phyloP scores from a whole-genome alignment of 202 grass and related monocot genomes.

The Bolboschoenoplectus hybrid region DNA sequence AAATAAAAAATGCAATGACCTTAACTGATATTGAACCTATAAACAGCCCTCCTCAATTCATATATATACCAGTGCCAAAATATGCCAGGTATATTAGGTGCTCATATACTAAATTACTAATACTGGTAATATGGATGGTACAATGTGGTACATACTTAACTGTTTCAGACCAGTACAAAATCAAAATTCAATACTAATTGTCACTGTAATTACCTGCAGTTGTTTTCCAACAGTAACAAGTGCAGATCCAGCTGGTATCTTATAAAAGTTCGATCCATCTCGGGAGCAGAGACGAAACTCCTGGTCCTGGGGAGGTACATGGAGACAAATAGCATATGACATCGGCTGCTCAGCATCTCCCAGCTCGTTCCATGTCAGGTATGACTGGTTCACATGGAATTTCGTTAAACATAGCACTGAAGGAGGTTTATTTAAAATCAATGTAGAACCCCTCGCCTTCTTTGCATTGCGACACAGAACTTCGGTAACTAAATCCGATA shows the following conservation, averaged over 20 bases:
- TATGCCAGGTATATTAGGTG: not conserved
- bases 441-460: conserved; percentile 35
- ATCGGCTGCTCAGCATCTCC: conserved; percentile 40
- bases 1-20: not conserved
- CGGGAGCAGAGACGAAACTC: conserved; percentile 58
- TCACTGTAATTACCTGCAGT: conserved; percentile 60
- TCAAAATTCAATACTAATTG: not conserved
- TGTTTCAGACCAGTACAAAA: not conserved
- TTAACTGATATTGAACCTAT: not conserved
- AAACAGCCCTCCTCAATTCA: not conserved
- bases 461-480: conserved; percentile 53
- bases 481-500: conserved; percentile 47
- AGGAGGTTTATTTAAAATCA: conserved; percentile 16
- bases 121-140: not conserved
- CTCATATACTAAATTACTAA: not conserved
- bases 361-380: conserved; percentile 44
- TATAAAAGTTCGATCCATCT: conserved; percentile 52
- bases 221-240: conserved; percentile 66
- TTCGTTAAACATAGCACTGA: conserved; percentile 64
- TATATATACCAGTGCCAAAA: conserved; percentile 5
- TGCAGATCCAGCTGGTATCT: conserved; percentile 55
- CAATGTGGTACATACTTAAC: not conserved
- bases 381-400: conserved; percentile 47
- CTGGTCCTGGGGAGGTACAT: conserved; percentile 49
- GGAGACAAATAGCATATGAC: conserved; percentile 60